A percentile compares a stretch with the other conserved stretches of the same genome.
Conservation (phyloP, 129 eudicot species). For the Arctium lappa region DNA sequence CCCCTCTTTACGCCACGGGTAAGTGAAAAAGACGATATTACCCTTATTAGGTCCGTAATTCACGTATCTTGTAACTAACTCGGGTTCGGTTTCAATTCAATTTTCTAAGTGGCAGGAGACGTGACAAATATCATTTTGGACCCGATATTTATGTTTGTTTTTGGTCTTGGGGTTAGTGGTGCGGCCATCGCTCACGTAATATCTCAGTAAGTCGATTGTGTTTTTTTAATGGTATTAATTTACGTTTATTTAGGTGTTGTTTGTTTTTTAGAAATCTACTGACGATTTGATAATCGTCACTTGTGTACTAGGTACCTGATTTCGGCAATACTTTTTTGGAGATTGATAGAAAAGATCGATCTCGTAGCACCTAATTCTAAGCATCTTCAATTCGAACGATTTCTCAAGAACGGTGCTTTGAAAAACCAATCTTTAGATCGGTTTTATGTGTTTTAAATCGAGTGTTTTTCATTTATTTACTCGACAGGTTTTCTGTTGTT, state of each 20-base stretch:
- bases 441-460: not conserved
- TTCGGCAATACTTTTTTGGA: constrained; percentile 48
- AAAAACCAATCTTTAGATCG: not conserved
- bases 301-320: constrained; percentile 44
- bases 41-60: not conserved
- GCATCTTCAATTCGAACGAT: constrained; percentile 47
- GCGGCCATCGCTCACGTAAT: constrained; percentile 70
- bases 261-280: not conserved
- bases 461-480: not conserved
- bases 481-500: constrained; percentile 47
- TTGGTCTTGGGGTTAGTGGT: constrained; percentile 59
- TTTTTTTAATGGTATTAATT: no score
- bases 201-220: constrained; percentile 49
- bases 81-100: not conserved
- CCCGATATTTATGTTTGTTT: constrained; percentile 57
- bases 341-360: constrained; percentile 39
- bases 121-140: constrained; percentile 66
- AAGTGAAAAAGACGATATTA: constrained; percentile 10
- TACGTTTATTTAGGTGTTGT: not conserved
- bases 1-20: constrained; percentile 74
- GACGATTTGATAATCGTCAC: not conserved
- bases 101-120: constrained; percentile 70
- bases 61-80: not conserved
- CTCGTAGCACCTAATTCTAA: constrained; percentile 50
- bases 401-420: constrained; percentile 65